Base-by-base conservation (phyloP, 352 stramenopile species). In the Phytophthora megakarya region DNA sequence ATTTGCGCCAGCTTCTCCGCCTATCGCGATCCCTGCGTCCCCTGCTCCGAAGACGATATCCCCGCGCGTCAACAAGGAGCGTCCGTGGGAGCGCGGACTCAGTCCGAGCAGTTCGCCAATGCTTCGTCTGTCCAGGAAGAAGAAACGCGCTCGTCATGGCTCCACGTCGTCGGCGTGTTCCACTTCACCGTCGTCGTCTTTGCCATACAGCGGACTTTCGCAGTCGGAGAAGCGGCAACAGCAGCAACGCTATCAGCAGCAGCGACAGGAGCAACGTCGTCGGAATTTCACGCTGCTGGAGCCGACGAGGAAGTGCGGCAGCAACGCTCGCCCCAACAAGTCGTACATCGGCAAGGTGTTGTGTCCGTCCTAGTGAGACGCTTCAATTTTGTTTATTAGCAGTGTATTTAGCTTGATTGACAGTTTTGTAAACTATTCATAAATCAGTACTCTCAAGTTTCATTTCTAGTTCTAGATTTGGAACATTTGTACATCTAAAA, bases 131-230 rank as follows among this genome's bases (percentile, higher is more conserved):
- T 68, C 51, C 1, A 84, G 80, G 56, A 89, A 89, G 65, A 92
- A 92, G 64, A 90, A 90, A 58, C 69, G 80, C 22, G 59, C 77
- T 8, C 81, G 79, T 1, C 73, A 84, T 21, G 69, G 75, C 11
- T 86, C 73, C 6, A 59, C 73, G 16, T 80, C 72, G 18, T 79
- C 71, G 0, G 18, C 53, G 15, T 72, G 67, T 23, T 70, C 62
- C 10, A 48, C 64, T n/a, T 65, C 61, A 15, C 58, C 67, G 3
- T 66, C 58, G 1, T 54, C 37, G 15, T 66, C 57, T 6, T 73
- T 60, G n/a, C 35, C 46, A n/a, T 81, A 72, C 5, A 72, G n/a
- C 48, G 64, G 51, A 15, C 58, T 59, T 5, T 70, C 69, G 35
- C 58, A 77, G 13, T 32, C 68, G 16, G 61, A 76, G 33, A 81